Conservation (phyloP, 768 basidiomycete species). For the Termitomyces heimii region DNA sequence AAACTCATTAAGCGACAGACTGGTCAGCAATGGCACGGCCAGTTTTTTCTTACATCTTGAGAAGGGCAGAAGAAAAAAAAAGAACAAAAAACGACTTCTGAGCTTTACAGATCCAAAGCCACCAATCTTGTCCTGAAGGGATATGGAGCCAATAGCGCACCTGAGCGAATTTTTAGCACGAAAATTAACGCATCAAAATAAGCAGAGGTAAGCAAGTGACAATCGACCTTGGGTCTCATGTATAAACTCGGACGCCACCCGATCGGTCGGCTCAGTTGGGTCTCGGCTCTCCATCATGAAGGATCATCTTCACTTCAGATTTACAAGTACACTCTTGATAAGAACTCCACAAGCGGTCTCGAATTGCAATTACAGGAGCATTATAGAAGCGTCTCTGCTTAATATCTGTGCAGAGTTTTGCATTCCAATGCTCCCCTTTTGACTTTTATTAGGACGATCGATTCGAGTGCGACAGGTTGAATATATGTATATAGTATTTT, state of each 20-base stretch:
- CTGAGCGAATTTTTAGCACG: background rate
- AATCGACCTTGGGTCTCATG: background rate
- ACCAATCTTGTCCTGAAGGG: background rate
- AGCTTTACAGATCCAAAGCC: background rate
- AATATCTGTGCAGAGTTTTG: background rate
- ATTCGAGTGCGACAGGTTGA: background rate
- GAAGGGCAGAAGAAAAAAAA: background rate
- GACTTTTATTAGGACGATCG: background rate
- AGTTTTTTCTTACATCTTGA: background rate
- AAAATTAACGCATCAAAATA: background rate
- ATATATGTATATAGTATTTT: background rate
- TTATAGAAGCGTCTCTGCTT: background rate
- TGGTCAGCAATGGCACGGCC: background rate
- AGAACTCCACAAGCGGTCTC: background rate
- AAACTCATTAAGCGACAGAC: background rate
- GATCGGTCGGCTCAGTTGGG: background rate
- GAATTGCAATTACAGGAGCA: background rate
- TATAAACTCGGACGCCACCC: background rate
- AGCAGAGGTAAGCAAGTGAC: background rate
- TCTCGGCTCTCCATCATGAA: background rate
- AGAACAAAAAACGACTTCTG: background rate
- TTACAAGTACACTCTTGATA: background rate
- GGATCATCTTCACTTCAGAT: background rate
- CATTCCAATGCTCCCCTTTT: background rate
- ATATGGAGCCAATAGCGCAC: background rate